Evolutionary conservation across 108 stramenopile species (phyloP), one percentile per base, ranked within the genome.

Genomic region (Skeletonema grethae): DNA sequence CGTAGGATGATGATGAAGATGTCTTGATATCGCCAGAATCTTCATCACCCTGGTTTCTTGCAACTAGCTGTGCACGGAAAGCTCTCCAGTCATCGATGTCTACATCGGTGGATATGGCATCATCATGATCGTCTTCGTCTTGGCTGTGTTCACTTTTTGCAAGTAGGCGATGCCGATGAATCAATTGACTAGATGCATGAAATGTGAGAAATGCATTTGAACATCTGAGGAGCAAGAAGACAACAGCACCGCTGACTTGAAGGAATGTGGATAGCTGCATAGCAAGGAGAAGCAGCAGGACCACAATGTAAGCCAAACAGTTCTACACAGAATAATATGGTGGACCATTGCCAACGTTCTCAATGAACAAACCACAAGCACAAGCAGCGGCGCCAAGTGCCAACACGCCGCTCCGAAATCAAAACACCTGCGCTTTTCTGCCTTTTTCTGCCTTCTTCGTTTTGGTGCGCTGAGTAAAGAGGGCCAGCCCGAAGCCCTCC

Each of bases 71-170:
- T 4, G 84, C 84, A 0, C 84, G 71, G 46, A 85, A 85, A 1
- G 67, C 80, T 70, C 84, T 65, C 84, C 84, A 85, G 65, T 85
- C 81, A 50, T 82, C 65, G 35, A 64, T 60, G 20, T 53, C 46
- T n/a, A n/a, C n/a, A 67, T 28, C 25, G 25, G 25, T 43, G 41
- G 41, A 35, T 0, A 60, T 59, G 56, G 13, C 22, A 35, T 57
- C 66, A 59, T 29, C 66, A 13, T 67, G 29, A 29, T 67, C 50
- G 9, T 38, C 55, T 43, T 43, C 41, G 41, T 43, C 41, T 43
- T 43, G 41, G 41, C 0, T 43, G 15, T 43, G 0, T 43, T 43
- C 41, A 43, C 41, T 43, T n/a, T 43, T 43, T 4, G 41, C 41
- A 43, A 43, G 15, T 5, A n/a, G n/a, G n/a, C n/a, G n/a, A n/a